A percentile compares a stretch with the other conserved stretches of the same genome.
phyloP scores from a whole-genome alignment of 2,329 filamentous ascomycete species.

The Aureobasidium sp. region DNA sequence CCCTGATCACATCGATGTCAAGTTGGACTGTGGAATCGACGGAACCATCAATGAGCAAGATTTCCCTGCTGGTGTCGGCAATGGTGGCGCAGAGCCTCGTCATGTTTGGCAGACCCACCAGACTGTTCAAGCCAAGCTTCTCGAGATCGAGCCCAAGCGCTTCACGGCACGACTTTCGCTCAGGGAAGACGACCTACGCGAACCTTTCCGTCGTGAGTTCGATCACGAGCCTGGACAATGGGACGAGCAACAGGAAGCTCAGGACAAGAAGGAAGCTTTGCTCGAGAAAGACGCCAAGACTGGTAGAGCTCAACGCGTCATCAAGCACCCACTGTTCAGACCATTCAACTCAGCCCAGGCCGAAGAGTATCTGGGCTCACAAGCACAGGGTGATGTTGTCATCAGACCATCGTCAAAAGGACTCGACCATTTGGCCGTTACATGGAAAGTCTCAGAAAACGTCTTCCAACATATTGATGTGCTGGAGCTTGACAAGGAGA shows the following conservation, averaged over 20 bases:
- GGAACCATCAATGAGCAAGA: slow-evolving; percentile 78
- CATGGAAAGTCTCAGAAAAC: slow-evolving; percentile 94
- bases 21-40: slow-evolving; percentile 89
- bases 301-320: slow-evolving; percentile 82
- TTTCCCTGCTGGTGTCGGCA: slow-evolving; percentile 62
- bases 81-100: slow-evolving; percentile 51
- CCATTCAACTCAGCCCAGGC: slow-evolving; percentile 89
- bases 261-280: slow-evolving; percentile 73
- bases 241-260: slow-evolving; percentile 58
- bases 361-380: slow-evolving; percentile 84
- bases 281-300: slow-evolving; percentile 80
- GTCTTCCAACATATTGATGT: slow-evolving; percentile 99
- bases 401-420: slow-evolving; percentile 94
- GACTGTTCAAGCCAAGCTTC: slow-evolving; percentile 78
- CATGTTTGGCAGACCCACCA: slow-evolving; percentile 72
- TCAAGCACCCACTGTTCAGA: slow-evolving; percentile 95
- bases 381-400: slow-evolving; percentile 80
- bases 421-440: slow-evolving; percentile 88
- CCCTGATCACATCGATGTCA: slow-evolving; percentile 87
- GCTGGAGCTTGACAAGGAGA: slow-evolving; percentile 92
- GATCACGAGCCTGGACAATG: slow-evolving; percentile 75
- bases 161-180: slow-evolving; percentile 79
- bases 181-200: slow-evolving; percentile 70
- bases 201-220: slow-evolving; percentile 60
- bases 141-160: slow-evolving; percentile 79